These are phyloP conservation scores for Mucor circinelloides DNA, from an alignment of 371 early-diverging fungal genomes.

Conservation along the genomic window DNA sequence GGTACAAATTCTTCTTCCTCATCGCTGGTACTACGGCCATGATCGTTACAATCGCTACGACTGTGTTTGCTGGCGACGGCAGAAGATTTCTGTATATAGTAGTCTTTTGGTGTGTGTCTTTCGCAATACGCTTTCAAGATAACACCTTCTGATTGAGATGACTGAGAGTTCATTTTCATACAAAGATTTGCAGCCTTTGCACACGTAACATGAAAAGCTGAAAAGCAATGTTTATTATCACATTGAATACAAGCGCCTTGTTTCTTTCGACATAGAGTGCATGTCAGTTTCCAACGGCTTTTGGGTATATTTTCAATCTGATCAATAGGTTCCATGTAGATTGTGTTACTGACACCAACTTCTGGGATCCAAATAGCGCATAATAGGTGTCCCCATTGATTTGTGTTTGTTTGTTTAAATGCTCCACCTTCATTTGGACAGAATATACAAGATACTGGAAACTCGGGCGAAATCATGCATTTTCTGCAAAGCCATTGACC, in stretches of 20 bases:
- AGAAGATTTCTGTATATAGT: conserved; percentile 16
- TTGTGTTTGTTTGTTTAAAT: conserved; percentile 93
- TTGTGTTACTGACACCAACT: conserved; percentile 82
- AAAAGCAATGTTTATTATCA: conserved; percentile 82
- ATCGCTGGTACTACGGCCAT: neutral
- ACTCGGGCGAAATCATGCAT: conserved; percentile 94
- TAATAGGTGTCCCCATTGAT: conserved; percentile 94
- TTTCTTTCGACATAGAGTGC: conserved; percentile 82
- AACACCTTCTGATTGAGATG: conserved; percentile 54
- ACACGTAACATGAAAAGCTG: conserved; percentile 94
- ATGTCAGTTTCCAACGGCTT: conserved; percentile 87
- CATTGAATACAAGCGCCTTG: conserved; percentile 97
- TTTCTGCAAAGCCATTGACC: conserved; percentile 99
- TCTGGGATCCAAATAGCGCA: conserved; percentile 98
- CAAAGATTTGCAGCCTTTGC: conserved; percentile 84
- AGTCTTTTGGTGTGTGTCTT: conserved; percentile 79
- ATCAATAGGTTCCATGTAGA: conserved; percentile 98
- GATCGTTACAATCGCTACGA: neutral
- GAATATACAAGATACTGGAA: conserved; percentile 88
- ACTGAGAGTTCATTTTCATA: conserved; percentile 78
- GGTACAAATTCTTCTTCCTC: conserved; percentile 4
- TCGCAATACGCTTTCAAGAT: conserved; percentile 78
- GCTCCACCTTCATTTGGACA: conserved; percentile 97
- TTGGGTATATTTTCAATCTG: conserved; percentile 85
- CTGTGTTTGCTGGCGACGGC: conserved; percentile 33